These are phyloP conservation scores for Flaveria brownii DNA, from an alignment of 129 eudicot species.

Conservation along the genomic window DNA sequence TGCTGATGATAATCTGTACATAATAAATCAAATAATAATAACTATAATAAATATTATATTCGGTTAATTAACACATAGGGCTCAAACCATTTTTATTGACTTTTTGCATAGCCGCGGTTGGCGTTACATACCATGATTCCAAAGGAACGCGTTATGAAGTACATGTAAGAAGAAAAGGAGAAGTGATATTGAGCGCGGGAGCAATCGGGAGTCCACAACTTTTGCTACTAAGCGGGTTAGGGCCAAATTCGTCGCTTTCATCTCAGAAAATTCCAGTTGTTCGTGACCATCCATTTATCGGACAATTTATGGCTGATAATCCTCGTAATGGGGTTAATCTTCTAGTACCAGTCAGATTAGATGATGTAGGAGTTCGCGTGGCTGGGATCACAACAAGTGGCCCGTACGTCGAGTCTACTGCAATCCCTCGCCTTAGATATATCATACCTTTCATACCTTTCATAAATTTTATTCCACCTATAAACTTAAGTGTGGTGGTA, in stretches of 20 bases:
- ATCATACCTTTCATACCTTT: slow-evolving; percentile 5
- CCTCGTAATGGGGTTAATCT: slow-evolving; percentile 10
- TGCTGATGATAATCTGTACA: no score
- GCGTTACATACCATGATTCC: slow-evolving; percentile 30
- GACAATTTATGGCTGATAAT: slow-evolving; percentile 17
- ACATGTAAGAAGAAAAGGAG: not conserved
- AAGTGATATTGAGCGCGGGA: not conserved
- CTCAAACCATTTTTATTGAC: not conserved
- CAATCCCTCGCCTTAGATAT: slow-evolving; percentile 12
- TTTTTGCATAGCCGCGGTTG: slow-evolving; percentile 24
- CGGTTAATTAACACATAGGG: no score
- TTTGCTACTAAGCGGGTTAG: slow-evolving; percentile 20
- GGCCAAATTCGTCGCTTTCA: slow-evolving; percentile 15
- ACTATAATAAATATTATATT: no score
- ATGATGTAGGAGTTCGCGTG: slow-evolving; percentile 20
- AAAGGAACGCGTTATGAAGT: slow-evolving; percentile 12
- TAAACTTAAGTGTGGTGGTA: slow-evolving; percentile 18
- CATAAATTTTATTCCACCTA: slow-evolving; percentile 9
- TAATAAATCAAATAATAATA: no score
- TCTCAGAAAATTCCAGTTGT: slow-evolving; percentile 6
- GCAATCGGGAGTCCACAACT: slow-evolving; percentile 11
- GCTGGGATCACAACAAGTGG: not conserved
- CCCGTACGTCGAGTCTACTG: slow-evolving; percentile 3
- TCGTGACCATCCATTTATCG: slow-evolving; percentile 1
- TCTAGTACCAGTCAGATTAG: slow-evolving; percentile 10